Evolutionary conservation across 768 basidiomycete genomes (phyloP), one percentile per base, ranked within the genome.

Genomic region (Cyathus striatus): DNA sequence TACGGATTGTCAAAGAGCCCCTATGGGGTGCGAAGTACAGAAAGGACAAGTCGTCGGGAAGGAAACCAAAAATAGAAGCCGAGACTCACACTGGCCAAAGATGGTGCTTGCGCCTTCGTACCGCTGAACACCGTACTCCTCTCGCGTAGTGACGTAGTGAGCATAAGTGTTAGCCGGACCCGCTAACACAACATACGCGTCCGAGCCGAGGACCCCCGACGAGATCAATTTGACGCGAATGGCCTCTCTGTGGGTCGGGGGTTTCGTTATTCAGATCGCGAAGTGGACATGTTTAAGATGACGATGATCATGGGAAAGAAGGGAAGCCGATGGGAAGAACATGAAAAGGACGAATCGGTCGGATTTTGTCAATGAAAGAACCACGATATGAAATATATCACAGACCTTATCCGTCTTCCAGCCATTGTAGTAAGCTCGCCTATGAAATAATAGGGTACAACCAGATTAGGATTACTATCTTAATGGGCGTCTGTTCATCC

Each of bases 381-480:
- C n/a, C n/a, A n/a, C n/a, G n/a, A n/a, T n/a, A 40, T 9, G 16
- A 40, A 20, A 42, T 23, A 47, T 45, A 25, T 40, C 5, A 58
- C 76, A 38, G 44, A 85, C 83, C 86, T 75, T 43, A 90, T 69
- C 30, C 88, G 75, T 46, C 88, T 65, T 12, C 87, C 87, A 27
- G 85, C 72, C 88, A 90, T 90, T 2, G 88, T 90, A 4, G 87
- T 90, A 44, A 87, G 60, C 59, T 90, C 88, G 23, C 85, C 74
- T 66, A 46, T 38, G 17, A 13, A 36, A 30, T 36, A 22, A 27
- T 32, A 18, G n/a, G 30, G 37, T 38, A 9, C 37, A 27, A 23
- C 22, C 14, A 42, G 35, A 23, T 37, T 41, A 41, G 17, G 17
- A n/a, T 13, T n/a, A n/a, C n/a, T 9, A 27, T 36, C 9, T 36